Evolutionary conservation across 2,329 filamentous ascomycete species (phyloP).

Genomic region (Elsinoe arachidis): DNA sequence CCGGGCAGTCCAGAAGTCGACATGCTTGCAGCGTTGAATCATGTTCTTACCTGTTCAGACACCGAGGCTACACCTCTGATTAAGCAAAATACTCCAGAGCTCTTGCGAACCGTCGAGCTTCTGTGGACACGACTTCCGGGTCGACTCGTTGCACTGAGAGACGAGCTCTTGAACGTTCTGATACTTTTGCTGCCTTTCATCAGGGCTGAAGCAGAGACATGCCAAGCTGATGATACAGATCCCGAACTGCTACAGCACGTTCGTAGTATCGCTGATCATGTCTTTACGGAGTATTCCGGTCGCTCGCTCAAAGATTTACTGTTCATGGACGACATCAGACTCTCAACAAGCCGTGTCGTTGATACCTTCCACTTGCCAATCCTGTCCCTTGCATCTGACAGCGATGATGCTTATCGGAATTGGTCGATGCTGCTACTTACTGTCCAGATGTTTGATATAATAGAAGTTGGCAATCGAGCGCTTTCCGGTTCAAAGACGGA

Average conservation of each 20-base stretch:
- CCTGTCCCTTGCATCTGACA: conserved; percentile 21
- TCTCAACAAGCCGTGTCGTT: conserved; percentile 11
- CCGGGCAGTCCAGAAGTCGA: conserved; percentile 59
- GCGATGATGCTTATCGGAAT: conserved; percentile 20
- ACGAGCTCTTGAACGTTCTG: conserved; percentile 66
- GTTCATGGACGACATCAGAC: conserved; percentile 65
- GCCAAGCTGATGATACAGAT: conserved; percentile 12
- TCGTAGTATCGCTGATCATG: conserved; percentile 56
- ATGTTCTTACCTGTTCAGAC: conserved; percentile 55
- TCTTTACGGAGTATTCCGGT: conserved; percentile 72
- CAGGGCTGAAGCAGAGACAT: conserved; percentile 23
- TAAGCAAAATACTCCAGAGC: conserved; percentile 48
- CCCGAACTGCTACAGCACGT: conserved; percentile 34
- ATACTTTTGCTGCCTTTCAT: conserved; percentile 48
- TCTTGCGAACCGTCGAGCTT: conserved; percentile 62
- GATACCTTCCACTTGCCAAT: background rate
- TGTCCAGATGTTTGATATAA: background rate
- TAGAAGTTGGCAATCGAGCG: background rate
- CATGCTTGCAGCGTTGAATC: conserved; percentile 69
- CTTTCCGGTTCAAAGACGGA: background rate
- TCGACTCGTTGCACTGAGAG: conserved; percentile 58
- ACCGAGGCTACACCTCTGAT: conserved; percentile 60
- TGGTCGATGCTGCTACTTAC: background rate
- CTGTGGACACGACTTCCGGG: conserved; percentile 56
- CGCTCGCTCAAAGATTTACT: conserved; percentile 63